phyloP scores from a whole-genome alignment of 2,329 filamentous ascomycete genomes.

The Calonectria ilicicola region DNA sequence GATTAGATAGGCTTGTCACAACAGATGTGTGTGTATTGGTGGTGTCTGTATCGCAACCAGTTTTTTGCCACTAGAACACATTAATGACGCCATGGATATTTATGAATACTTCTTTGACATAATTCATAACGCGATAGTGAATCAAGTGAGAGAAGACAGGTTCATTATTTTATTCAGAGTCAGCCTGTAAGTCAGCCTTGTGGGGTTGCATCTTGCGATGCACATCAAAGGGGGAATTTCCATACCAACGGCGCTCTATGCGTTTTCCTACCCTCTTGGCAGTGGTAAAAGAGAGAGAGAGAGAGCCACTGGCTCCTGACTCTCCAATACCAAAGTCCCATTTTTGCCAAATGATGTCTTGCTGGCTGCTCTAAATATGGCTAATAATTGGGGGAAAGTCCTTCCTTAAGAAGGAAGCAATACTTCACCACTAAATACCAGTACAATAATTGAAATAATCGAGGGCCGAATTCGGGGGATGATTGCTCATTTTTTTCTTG shows the following conservation, averaged over 20 bases:
- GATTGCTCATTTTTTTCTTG: neutral
- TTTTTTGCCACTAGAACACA: neutral
- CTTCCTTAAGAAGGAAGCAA: too few species aligned
- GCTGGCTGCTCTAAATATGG: too few species aligned
- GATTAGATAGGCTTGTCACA: neutral
- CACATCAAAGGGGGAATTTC: neutral
- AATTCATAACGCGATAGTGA: too few species aligned
- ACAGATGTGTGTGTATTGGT: neutral
- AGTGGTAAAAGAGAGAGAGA: neutral
- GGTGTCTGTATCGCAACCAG: neutral
- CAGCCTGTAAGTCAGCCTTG: neutral
- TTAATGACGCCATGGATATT: neutral
- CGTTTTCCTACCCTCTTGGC: neutral
- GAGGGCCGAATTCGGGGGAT: too few species aligned
- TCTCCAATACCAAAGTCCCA: too few species aligned
- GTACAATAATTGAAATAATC: too few species aligned
- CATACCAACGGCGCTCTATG: neutral
- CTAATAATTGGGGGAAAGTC: too few species aligned
- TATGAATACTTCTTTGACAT: neutral
- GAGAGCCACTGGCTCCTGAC: too few species aligned
- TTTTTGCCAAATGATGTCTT: too few species aligned
- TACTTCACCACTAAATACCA: too few species aligned
- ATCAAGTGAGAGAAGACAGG: neutral
- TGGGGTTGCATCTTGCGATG: neutral
- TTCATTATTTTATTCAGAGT: too few species aligned